Conservation (phyloP, 306 rosid genomes). For the Acacia confusa region DNA sequence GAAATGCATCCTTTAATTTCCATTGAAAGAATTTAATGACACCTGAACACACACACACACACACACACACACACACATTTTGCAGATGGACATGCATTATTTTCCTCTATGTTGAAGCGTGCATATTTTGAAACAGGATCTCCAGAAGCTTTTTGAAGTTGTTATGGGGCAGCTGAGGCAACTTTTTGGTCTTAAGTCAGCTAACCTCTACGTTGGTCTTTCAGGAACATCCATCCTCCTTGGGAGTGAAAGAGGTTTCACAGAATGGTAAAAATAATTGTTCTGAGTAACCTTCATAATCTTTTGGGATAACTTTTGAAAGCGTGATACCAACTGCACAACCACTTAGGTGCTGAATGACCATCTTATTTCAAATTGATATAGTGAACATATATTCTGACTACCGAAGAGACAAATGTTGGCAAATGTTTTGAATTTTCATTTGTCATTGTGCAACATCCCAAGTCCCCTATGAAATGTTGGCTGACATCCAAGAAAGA, state of each 20-base stretch:
- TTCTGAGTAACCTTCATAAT: conserved; percentile 8
- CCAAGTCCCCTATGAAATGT: background rate
- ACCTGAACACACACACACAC: background rate
- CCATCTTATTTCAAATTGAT: conserved; percentile 4
- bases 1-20: background rate
- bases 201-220: conserved; percentile 55
- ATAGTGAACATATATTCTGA: background rate
- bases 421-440: conserved; percentile 21
- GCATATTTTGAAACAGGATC: conserved; percentile 68
- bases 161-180: conserved; percentile 92
- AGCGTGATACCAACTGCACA: background rate
- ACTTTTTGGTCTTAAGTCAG: conserved; percentile 87
- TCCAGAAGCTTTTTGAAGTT: conserved; percentile 71
- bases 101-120: conserved; percentile 37
- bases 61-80: background rate
- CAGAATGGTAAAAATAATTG: conserved; percentile 65
- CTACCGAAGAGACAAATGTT: conserved; percentile 12
- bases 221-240: conserved; percentile 70
- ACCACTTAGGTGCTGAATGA: conserved; percentile 15
- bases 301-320: conserved; percentile 14
- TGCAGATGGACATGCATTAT: conserved; percentile 28
- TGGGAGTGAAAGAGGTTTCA: conserved; percentile 85
- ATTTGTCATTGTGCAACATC: background rate
- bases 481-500: background rate
- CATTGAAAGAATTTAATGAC: background rate